Evolutionary conservation across 2,329 filamentous ascomycete species (phyloP), one percentile per base, ranked within the genome.

Genomic region (Simplicillium aogashimaense): DNA sequence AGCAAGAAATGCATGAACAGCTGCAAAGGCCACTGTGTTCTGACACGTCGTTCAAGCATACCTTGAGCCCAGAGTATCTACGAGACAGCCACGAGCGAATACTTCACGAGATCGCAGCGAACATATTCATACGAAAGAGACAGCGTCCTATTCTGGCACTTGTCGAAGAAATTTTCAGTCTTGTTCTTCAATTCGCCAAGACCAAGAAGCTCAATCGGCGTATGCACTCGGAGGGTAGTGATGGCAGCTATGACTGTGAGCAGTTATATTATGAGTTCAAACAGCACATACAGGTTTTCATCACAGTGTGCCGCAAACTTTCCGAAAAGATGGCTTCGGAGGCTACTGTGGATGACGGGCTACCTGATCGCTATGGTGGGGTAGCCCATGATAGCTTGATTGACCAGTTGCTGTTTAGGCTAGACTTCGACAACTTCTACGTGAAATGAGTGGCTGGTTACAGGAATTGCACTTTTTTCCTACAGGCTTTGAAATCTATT

Each of bases 381-480:
- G 58, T 59, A 46, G 59, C 50, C 16, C 48, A 60, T 50, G 72
- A 74, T 42, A 82, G 78, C 57, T 73, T 78, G 37, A 74, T 89
- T 53, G 75, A 78, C 36, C 76, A 83, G 51, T 64, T 92, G 45
- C 61, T 87, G 38, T 58, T 82, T 44, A 76, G 75, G 53, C 63
- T 90, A 47, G 84, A 89, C 55, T 79, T 87, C 72, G 79, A 72
- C 45, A 68, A 70, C 29, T 84, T 83, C 52, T 87, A 86, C 53
- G 53, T 57, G 18, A 57, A 53, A 38, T 42, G 17, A 35, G 14
- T 39, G 34, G n/a, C n/a, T n/a, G n/a, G n/a, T n/a, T n/a, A n/a
- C n/a, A n/a, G n/a, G n/a, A n/a, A n/a, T n/a, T n/a, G n/a, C n/a
- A n/a, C n/a, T n/a, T n/a, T n/a, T n/a, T n/a, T n/a, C n/a, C n/a